Conservation (phyloP, 2,329 filamentous ascomycete species). For the Periconia sp. region DNA sequence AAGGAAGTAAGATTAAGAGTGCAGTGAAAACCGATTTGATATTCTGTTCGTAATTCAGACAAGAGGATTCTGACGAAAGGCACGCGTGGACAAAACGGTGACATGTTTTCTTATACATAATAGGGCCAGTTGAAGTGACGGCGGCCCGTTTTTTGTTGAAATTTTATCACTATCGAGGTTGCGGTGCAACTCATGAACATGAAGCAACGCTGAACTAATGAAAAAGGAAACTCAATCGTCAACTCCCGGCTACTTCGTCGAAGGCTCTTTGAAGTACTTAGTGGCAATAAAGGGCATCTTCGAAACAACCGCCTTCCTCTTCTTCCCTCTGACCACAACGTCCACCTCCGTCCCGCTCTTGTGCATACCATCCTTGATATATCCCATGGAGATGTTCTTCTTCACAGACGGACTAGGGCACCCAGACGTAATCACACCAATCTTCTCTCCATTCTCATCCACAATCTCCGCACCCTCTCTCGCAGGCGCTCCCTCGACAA, state of each 20-base stretch:
- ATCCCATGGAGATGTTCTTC: constrained; percentile 96
- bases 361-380: constrained; percentile 77
- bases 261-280: constrained; percentile 64
- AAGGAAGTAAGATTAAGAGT: too few relatives aligned
- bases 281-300: constrained; percentile 88
- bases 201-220: too few relatives aligned
- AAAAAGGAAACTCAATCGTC: too few relatives aligned
- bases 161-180: not conserved
- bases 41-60: too few relatives aligned
- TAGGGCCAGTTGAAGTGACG: not conserved
- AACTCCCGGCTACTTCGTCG: not conserved
- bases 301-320: constrained; percentile 71
- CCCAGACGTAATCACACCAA: constrained; percentile 85
- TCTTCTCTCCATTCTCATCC: constrained; percentile 61
- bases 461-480: constrained; percentile 85
- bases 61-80: too few relatives aligned
- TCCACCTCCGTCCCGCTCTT: constrained; percentile 82
- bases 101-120: not conserved
- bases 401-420: constrained; percentile 83
- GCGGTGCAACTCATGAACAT: not conserved
- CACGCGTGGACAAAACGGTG: too few relatives aligned
- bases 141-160: not conserved
- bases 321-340: constrained; percentile 75
- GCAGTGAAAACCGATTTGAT: too few relatives aligned
- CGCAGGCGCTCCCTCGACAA: constrained; percentile 83